Conservation (phyloP, 2,329 filamentous ascomycete species). For the Penicillium brevicompactum region DNA sequence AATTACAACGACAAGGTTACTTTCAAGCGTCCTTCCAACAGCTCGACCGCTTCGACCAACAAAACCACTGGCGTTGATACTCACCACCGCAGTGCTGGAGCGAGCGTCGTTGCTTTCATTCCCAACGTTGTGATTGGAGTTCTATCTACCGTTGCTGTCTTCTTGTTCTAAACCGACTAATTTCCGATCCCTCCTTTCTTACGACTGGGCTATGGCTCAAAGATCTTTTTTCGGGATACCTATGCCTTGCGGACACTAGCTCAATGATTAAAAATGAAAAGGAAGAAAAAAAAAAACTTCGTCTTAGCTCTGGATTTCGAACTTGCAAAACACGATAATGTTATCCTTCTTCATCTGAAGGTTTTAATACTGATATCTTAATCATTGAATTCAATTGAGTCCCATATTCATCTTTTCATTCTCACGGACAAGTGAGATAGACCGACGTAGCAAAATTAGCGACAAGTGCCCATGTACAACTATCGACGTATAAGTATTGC, state of each 20-base stretch:
- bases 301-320: not conserved
- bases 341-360: not conserved
- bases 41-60: constrained; percentile 1
- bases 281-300: not conserved
- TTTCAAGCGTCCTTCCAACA: constrained; percentile 23
- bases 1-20: constrained; percentile 31
- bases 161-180: constrained; percentile 14
- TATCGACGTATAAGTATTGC: too few species aligned
- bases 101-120: constrained; percentile 10
- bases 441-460: too few species aligned
- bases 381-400: not conserved
- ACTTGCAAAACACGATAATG: not conserved
- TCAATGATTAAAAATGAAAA: not conserved
- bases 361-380: not conserved
- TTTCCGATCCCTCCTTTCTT: not conserved
- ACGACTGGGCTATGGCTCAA: not conserved
- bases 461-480: too few species aligned
- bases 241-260: not conserved
- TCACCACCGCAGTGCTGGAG: constrained; percentile 12
- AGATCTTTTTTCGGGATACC: not conserved
- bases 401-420: not conserved
- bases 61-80: constrained; percentile 15
- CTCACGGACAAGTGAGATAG: not conserved
- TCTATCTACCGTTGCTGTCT: constrained; percentile 17
- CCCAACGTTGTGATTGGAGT: constrained; percentile 14